These are phyloP conservation scores for Trametes meyenii DNA, from an alignment of 768 basidiomycete species.

Conservation along the genomic window DNA sequence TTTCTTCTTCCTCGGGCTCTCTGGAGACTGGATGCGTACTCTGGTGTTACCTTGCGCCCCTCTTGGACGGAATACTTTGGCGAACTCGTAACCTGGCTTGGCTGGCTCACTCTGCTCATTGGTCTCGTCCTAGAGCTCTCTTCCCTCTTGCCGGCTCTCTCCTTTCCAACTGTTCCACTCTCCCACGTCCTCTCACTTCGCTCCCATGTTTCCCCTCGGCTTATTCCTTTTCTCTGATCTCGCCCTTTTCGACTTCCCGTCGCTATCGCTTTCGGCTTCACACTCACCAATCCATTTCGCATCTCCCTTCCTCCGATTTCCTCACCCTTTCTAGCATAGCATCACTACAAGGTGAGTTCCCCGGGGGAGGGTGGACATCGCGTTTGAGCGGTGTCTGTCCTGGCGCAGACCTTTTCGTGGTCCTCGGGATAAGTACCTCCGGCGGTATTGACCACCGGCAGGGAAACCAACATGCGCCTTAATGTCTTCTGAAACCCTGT, in stretches of 20 bases:
- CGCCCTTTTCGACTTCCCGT: no score
- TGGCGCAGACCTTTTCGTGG: slow-evolving; percentile 12
- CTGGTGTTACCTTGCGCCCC: neutral
- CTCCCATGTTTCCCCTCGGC: neutral
- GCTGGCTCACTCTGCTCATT: neutral
- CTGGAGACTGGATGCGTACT: neutral
- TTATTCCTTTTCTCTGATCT: neutral
- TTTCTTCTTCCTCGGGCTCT: no score
- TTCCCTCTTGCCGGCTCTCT: neutral
- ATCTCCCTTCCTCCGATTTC: neutral
- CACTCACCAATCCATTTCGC: no score
- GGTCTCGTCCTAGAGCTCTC: neutral
- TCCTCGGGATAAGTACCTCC: slow-evolving; percentile 4
- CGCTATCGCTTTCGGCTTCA: neutral
- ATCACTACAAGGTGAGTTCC: neutral
- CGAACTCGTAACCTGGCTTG: neutral
- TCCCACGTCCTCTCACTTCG: neutral
- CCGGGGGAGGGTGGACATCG: slow-evolving; percentile 1
- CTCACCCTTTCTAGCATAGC: neutral
- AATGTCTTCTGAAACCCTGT: neutral
- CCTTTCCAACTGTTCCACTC: neutral
- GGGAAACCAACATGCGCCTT: slow-evolving; percentile 9
- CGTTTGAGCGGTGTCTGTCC: neutral
- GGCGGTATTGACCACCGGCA: neutral
- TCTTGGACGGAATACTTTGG: neutral